A percentile compares a stretch with the other conserved stretches of the same genome.
phyloP scores from a whole-genome alignment of 2,329 filamentous ascomycete genomes.

The Diplodia seriata region DNA sequence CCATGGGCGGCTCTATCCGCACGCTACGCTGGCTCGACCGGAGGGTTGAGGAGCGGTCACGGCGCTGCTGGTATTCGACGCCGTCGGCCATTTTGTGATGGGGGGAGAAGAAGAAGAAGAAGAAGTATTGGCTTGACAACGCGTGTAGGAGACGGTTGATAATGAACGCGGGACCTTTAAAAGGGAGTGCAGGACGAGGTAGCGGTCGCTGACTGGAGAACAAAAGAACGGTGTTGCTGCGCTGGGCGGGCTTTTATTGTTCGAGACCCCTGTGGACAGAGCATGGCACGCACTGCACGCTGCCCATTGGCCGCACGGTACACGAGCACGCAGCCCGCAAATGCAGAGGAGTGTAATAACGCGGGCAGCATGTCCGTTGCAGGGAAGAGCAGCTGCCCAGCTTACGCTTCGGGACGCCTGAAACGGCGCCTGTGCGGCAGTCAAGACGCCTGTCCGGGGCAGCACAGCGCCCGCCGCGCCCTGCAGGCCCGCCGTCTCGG shows the following conservation, averaged over 20 bases:
- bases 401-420: slow-evolving; percentile 17
- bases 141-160: slow-evolving; percentile 9
- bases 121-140: background rate
- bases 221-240: slow-evolving; percentile 1
- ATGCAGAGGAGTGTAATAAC: background rate
- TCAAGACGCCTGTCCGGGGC: slow-evolving; percentile 9
- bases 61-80: background rate
- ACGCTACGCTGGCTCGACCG: slow-evolving; percentile 18
- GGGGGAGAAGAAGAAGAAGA: background rate
- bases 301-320: too few relatives aligned
- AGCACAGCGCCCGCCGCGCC: background rate
- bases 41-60: slow-evolving; percentile 1
- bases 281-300: too few relatives aligned
- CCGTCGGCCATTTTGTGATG: slow-evolving; percentile 25
- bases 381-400: slow-evolving; percentile 12
- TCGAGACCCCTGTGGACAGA: slow-evolving; percentile 16
- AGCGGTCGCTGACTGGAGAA: slow-evolving; percentile 24
- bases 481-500: background rate
- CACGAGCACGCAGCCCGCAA: too few relatives aligned
- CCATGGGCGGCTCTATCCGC: background rate
- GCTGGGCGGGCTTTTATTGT: slow-evolving; percentile 9
- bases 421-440: slow-evolving; percentile 18
- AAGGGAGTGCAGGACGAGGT: slow-evolving; percentile 25
- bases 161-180: slow-evolving; percentile 26
- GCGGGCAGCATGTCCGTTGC: background rate